Base-by-base conservation (phyloP, 1,139 yeast genomes). In the Sugiyamaella pinicola region DNA sequence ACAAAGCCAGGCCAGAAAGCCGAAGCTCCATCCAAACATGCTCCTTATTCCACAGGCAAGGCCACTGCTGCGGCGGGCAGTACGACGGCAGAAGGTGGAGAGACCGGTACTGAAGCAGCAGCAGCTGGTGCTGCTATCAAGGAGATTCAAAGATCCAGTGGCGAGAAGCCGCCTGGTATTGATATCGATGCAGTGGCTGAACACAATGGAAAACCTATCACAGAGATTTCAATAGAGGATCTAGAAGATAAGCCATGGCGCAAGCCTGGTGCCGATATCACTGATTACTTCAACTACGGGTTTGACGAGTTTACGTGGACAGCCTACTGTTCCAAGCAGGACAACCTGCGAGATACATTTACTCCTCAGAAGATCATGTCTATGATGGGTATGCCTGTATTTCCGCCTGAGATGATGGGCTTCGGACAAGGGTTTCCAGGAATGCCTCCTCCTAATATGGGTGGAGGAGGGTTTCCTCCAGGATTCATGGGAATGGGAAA, bases 171-270 rank as follows among this genome's bases (percentile, higher is more conserved):
- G 61, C 68, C 29, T 59, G 59, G 75, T 75, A 75, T 93, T 18
- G 96, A 91, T 64, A 76, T 93, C 10, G 83, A 89, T 61, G 82
- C 83, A 19, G 86, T 87, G 15, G 97, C 95, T 0, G 83, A 82
- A 56, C 81, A 79, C 59, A 87, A 91, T 53, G 98, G 96, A 3
- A 80, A 82, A 61, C 96, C 96, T 2, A 75, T 95, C 49, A 87
- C 96, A 0, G 85, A 86, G 61, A 77, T 91, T n/a, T 86, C 88
- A 59, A 77, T 91, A 17, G 95, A 87, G 58, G 85, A 84, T 48
- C 74, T 91, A 45, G 90, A 88, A 60, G 95, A 89, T 59, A 95
- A 95, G 72, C 99, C 99, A 2, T 93, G 99, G 99, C 80, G 99
- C 65, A 85, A 87, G 60, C 98, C 98, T 0, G 97, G 97, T 49